Evolutionary conservation across 495 filamentous ascomycete species (phyloP).

Genomic region (Neurospora discreta): DNA sequence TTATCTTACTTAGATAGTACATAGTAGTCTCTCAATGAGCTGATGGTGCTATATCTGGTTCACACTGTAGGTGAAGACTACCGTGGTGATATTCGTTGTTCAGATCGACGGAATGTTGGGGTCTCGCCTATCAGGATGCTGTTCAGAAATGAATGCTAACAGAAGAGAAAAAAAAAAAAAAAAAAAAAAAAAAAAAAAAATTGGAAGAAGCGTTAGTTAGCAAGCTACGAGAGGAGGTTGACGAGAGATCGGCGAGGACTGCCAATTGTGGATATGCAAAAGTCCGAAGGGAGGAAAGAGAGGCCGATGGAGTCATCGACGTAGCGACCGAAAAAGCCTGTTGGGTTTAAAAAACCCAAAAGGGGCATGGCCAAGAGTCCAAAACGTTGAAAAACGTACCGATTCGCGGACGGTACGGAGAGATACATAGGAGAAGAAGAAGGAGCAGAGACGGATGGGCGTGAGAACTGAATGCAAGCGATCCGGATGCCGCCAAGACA

Average conservation of each 20-base stretch:
- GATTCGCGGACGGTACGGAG: neutral
- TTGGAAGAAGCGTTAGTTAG: neutral
- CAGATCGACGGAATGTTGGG: neutral
- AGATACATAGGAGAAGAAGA: neutral
- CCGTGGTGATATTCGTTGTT: neutral
- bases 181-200: neutral
- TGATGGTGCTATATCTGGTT: neutral
- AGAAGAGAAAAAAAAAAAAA: neutral
- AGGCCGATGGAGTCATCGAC: neutral
- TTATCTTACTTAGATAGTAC: neutral
- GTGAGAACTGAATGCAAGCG: neutral
- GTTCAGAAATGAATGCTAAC: neutral
- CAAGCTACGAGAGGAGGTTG: neutral
- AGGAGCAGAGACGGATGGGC: neutral
- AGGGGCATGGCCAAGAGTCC: neutral
- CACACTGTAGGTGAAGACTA: neutral
- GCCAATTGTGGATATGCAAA: neutral
- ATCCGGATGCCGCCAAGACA: constrained; percentile 2
- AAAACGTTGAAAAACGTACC: neutral
- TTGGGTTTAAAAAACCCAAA: no score
- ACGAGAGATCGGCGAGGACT: neutral
- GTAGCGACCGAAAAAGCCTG: no score
- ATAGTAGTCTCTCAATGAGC: neutral
- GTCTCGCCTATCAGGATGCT: neutral
- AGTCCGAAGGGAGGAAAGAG: neutral